phyloP scores from a whole-genome alignment of 257 asterid genomes.

The Striga asiatica region DNA sequence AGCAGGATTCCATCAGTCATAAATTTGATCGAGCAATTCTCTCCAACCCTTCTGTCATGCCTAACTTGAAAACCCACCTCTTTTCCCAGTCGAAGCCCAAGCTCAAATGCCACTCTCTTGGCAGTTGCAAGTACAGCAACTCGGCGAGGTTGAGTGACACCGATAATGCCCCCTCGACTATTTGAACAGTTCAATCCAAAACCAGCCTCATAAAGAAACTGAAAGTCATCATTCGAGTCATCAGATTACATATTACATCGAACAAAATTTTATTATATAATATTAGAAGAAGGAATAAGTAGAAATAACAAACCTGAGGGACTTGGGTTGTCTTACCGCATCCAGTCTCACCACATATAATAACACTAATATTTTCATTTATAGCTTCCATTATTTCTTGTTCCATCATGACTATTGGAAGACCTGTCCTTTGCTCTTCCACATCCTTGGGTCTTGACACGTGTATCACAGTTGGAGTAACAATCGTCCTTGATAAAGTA shows the following conservation, averaged over 20 bases:
- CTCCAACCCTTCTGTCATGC: conserved; percentile 83
- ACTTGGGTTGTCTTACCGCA: conserved; percentile 99
- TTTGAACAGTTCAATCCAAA: conserved; percentile 43
- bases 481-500: conserved; percentile 20
- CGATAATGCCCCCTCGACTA: conserved; percentile 63
- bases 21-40: conserved; percentile 79
- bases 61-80: conserved; percentile 97
- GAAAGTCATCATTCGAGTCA: conserved; percentile 22
- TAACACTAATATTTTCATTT: conserved; percentile 50
- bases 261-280: neutral
- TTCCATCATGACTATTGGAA: conserved; percentile 96
- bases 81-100: conserved; percentile 72
- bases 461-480: conserved; percentile 53
- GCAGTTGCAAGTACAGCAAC: conserved; percentile 98
- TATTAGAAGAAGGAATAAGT: neutral
- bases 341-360: conserved; percentile 94
- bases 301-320: conserved; percentile 65
- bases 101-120: conserved; percentile 90
- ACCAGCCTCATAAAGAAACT: conserved; percentile 95
- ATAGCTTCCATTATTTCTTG: conserved; percentile 97
- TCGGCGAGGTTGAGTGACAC: conserved; percentile 97
- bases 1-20: conserved; percentile 98
- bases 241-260: neutral
- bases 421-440: conserved; percentile 57
- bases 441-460: conserved; percentile 72